Percentiles rank a stretch among this genome's conserved stretches.
phyloP scores from a whole-genome alignment of 2,329 filamentous ascomycete genomes.

The Fusarium globosum region DNA sequence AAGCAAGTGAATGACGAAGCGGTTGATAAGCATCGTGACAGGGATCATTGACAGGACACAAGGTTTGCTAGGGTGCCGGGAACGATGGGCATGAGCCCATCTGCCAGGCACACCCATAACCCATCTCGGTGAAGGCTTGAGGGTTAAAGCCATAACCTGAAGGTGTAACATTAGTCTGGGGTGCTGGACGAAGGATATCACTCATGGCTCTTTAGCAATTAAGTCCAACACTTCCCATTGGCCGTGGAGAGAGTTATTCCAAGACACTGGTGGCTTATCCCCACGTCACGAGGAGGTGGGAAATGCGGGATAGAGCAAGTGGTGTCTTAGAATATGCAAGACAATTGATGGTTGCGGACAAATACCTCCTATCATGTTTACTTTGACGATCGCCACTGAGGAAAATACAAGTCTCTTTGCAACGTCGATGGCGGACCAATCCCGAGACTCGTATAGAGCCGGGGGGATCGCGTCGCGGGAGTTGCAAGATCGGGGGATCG shows the following conservation, averaged over 20 bases:
- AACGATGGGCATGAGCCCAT: conserved; percentile 21
- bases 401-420: conserved; percentile 16
- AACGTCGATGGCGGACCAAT: conserved; percentile 29
- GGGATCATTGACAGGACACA: conserved; percentile 25
- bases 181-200: conserved; percentile 11
- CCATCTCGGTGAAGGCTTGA: conserved; percentile 21
- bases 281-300: conserved; percentile 3
- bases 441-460: not conserved
- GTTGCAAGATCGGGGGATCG: conserved; percentile 42
- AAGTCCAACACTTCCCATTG: not conserved
- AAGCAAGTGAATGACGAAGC: conserved; percentile 34
- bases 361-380: conserved; percentile 18
- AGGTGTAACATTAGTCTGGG: conserved; percentile 35
- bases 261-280: not conserved
- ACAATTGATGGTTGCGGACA: conserved; percentile 11
- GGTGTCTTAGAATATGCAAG: conserved; percentile 9
- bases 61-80: conserved; percentile 27
- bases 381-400: conserved; percentile 24
- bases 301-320: conserved; percentile 7
- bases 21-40: conserved; percentile 34
- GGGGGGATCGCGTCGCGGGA: conserved; percentile 29
- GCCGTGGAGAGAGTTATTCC: not conserved
- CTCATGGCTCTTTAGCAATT: not conserved
- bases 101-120: conserved; percentile 15
- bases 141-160: conserved; percentile 26